Evolutionary conservation across 495 filamentous ascomycete species (phyloP), one percentile per base, ranked within the genome.

Genomic region (Penicillium egyptiacum): DNA sequence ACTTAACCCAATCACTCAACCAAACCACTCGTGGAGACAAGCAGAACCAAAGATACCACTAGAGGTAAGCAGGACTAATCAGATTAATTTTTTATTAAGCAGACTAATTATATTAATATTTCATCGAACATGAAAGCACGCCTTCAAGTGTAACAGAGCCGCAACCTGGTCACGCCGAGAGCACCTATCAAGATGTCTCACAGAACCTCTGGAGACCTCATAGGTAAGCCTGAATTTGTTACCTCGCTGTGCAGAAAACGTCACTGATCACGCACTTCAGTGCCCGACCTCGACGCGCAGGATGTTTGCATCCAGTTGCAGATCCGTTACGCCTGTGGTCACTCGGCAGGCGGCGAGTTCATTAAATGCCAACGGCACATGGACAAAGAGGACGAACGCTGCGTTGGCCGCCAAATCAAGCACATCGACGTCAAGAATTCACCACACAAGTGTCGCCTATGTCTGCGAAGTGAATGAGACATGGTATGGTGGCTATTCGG

Each of bases 381-480:
- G 19, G 12, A 44, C 2, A 31, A 28, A 5, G 63, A 66, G 25
- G 63, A 66, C 23, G 60, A 61, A 37, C 57, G 63, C 22, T 66
- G 63, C 17, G 17, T 51, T 4, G 37, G 35, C 14, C 40, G 49
- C 1, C 33, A 43, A 22, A 58, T 63, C 11, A 16, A 22, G 0
- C 55, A 58, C 23, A 41, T 61, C 16, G 63, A 66, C 26, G 61
- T 39, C 22, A 64, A 57, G 45, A 42, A 22, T 8, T 64, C 61
- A 11, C n/a, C 57, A 5, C 63, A 66, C 44, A 66, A 61, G 41
- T 66, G 63, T n/a, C 60, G 63, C 4, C 12, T n/a, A 1, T 66
- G 63, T 23, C 22, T 64, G 25, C 50, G 48, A 19, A 59, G 57
- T 17, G 56, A 40, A 19, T 55, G 44, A 58, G 17, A 9, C 6